Percentiles rank a stretch among this genome's conserved stretches.
Conservation (phyloP, 352 stramenopile species). For the Globisporangium barbulae region DNA sequence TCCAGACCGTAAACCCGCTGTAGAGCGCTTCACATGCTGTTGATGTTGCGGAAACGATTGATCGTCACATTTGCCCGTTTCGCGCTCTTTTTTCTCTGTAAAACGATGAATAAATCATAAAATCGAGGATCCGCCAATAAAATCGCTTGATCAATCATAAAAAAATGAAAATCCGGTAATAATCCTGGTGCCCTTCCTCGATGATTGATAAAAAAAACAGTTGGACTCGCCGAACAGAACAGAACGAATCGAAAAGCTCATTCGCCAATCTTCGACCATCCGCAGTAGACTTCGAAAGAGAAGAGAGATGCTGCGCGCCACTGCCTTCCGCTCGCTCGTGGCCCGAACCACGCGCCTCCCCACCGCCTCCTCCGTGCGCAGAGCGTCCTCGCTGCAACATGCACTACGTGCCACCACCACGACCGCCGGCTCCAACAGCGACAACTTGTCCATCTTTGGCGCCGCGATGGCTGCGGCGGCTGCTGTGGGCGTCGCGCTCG, state of each 20-base stretch:
- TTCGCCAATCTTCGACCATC: not conserved
- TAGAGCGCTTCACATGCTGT: conserved; percentile 13
- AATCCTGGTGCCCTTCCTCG: not conserved
- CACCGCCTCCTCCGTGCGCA: not conserved
- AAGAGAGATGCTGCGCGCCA: conserved; percentile 13
- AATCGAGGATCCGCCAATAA: no score
- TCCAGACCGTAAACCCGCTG: conserved; percentile 47
- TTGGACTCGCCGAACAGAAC: not conserved
- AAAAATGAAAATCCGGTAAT: not conserved
- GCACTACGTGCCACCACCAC: not conserved
- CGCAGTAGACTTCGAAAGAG: not conserved
- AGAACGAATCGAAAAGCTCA: conserved; percentile 1
- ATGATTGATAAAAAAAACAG: not conserved
- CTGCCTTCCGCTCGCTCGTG: conserved; percentile 15
- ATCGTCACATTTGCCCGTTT: not conserved
- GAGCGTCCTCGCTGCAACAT: not conserved
- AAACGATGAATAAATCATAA: no score
- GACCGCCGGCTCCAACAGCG: conserved; percentile 1
- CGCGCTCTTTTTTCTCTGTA: not conserved
- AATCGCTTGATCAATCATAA: no score
- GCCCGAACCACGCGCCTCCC: not conserved
- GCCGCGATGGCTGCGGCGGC: conserved; percentile 19
- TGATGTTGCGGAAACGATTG: not conserved
- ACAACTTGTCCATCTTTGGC: conserved; percentile 1
- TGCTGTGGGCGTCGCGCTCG: conserved; percentile 17